phyloP scores from a whole-genome alignment of 306 rosid species.

The Cicer pinnatifidum region DNA sequence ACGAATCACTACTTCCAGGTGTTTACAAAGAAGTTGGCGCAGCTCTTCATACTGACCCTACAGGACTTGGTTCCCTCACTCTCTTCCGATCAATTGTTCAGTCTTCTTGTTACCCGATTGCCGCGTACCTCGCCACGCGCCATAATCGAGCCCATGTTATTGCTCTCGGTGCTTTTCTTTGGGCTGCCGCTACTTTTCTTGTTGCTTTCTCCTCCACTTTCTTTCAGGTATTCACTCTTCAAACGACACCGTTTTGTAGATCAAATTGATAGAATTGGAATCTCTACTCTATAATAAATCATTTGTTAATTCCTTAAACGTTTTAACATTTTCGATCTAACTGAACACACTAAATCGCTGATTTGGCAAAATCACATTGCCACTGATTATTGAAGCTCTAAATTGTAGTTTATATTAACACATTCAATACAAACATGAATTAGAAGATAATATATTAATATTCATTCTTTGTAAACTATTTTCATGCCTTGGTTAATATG shows the following conservation, averaged over 20 bases:
- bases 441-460: no score
- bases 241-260: neutral
- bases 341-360: no score
- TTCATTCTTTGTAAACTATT: no score
- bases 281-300: no score
- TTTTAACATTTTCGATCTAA: neutral
- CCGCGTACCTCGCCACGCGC: slow-evolving; percentile 74
- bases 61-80: slow-evolving; percentile 82
- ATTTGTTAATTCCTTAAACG: neutral
- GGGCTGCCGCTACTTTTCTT: slow-evolving; percentile 92
- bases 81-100: slow-evolving; percentile 83
- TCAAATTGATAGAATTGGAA: no score
- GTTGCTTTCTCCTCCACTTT: slow-evolving; percentile 87
- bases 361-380: no score
- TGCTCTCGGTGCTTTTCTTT: slow-evolving; percentile 85
- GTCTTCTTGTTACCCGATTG: slow-evolving; percentile 76
- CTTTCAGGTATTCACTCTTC: slow-evolving; percentile 59
- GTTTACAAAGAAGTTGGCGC: slow-evolving; percentile 90
- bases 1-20: slow-evolving; percentile 79
- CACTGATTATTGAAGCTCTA: no score
- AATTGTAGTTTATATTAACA: no score
- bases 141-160: slow-evolving; percentile 89
- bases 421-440: no score
- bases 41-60: slow-evolving; percentile 88
- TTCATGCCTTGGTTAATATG: no score